These are phyloP conservation scores for Eimeria sp. DNA, from an alignment of 169 alveolate genomes.

Conservation along the genomic window DNA sequence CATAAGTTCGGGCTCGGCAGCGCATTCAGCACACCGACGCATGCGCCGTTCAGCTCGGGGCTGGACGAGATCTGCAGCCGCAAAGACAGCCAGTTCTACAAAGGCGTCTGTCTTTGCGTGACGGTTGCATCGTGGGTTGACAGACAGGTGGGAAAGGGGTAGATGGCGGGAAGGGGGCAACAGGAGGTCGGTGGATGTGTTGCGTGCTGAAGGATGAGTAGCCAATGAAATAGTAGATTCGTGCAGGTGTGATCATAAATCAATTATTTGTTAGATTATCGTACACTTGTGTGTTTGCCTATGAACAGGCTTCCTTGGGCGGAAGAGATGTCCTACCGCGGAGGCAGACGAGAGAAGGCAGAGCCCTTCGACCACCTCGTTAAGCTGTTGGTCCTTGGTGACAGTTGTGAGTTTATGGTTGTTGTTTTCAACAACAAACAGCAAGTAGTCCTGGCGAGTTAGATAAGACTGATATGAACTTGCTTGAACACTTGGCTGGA, in stretches of 20 bases:
- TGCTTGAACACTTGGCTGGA: background rate
- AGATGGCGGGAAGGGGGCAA: background rate
- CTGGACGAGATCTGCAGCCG: constrained; percentile 6
- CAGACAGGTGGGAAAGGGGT: background rate
- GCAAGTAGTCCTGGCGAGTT: background rate
- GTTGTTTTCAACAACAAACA: background rate
- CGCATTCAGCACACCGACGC: background rate
- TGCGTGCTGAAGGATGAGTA: background rate
- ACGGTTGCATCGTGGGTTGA: constrained; percentile 10
- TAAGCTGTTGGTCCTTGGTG: constrained; percentile 69
- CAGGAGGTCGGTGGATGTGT: background rate
- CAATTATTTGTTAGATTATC: background rate
- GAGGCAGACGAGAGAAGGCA: constrained; percentile 57
- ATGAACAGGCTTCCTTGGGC: constrained; percentile 50
- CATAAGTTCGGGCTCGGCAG: background rate
- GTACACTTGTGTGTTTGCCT: too few species aligned
- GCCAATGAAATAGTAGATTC: background rate
- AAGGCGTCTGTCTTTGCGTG: background rate
- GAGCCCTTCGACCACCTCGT: constrained; percentile 77
- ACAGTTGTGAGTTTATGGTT: constrained; percentile 44
- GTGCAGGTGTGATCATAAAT: background rate
- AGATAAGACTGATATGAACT: background rate
- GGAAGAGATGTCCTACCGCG: constrained; percentile 65
- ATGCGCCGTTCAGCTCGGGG: background rate
- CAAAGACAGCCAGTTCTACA: constrained; percentile 2